Base-by-base conservation (phyloP, 768 basidiomycete genomes). In the Rubroboletus pulcherrimus region DNA sequence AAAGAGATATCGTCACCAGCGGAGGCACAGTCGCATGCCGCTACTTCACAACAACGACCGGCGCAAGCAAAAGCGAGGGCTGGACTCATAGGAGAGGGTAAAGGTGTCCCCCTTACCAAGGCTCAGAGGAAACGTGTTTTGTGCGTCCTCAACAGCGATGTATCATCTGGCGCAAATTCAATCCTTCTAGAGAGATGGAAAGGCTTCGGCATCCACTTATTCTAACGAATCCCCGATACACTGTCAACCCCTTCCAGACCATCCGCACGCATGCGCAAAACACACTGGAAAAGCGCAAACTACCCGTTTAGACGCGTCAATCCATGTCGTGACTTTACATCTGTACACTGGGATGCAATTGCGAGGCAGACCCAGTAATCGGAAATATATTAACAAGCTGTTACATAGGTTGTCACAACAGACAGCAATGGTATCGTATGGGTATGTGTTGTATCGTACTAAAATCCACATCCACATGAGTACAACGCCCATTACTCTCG, bases 251-350 rank as follows among this genome's bases (percentile, higher is more conserved):
- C 1, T 92, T 92, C 66, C 75, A 84, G 63, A 85, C 88, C 1
- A 88, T 92, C 61, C 85, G 89, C 6, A 86, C 79, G 5, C 91
- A 93, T 67, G 88, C 85, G 3, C 78, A 86, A 67, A 92, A 92
- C 65, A 90, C 91, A 0, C 75, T 91, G 11, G 57, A 90, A 35
- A 84, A 81, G 59, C 83, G 79, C 58, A 64, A 72, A 11, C 45
- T 55, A 37, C 30, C 59, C 6, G 43, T 14, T 15, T 55, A 39
- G 21, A 53, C 39, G 24, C 26, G 38, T 37, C 11, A 10, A 29
- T 12, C 17, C 26, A n/a, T 19, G 7, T 38, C 30, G 15, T 15
- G 15, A 9, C 17, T 9, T 34, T 38, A n/a, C 24, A 29, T 35
- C 19, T 33, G 30, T 38, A 19, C n/a, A n/a, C 33, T 29, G 37